These are phyloP conservation scores for Penicillium cataractarum DNA, from an alignment of 495 filamentous ascomycete genomes.

Conservation along the genomic window DNA sequence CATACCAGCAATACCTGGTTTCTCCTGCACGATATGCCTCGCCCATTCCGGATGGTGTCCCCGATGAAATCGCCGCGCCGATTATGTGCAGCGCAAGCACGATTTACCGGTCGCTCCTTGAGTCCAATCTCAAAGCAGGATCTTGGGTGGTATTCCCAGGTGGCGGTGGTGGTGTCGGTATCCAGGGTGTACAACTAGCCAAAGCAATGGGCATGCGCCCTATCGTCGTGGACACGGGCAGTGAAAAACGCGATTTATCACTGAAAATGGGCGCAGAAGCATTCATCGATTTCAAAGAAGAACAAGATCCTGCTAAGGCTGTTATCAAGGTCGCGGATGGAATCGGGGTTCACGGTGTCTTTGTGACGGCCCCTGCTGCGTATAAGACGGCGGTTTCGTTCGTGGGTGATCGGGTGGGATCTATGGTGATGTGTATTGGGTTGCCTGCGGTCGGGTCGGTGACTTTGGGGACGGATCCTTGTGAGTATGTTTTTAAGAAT, in stretches of 20 bases:
- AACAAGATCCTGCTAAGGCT: constrained; percentile 37
- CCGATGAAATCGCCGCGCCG: constrained; percentile 61
- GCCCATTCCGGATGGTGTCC: constrained; percentile 64
- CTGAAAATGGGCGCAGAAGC: constrained; percentile 54
- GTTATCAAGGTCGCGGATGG: constrained; percentile 49
- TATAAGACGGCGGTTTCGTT: constrained; percentile 44
- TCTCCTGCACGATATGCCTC: constrained; percentile 66
- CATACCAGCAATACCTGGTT: constrained; percentile 71
- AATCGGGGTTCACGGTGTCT: constrained; percentile 53
- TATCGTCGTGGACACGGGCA: constrained; percentile 54
- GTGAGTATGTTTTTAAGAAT: constrained; percentile 46
- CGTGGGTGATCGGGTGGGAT: constrained; percentile 46
- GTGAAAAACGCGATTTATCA: constrained; percentile 41
- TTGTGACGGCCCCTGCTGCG: constrained; percentile 53
- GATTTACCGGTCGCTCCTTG: constrained; percentile 56
- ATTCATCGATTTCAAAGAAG: constrained; percentile 53
- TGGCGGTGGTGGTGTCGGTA: constrained; percentile 64
- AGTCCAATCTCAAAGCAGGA: constrained; percentile 57
- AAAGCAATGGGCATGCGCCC: constrained; percentile 56
- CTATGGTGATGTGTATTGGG: constrained; percentile 52
- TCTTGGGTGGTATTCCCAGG: constrained; percentile 61
- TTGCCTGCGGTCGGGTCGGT: constrained; percentile 36
- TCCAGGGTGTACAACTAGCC: constrained; percentile 65
- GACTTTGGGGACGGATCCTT: constrained; percentile 46
- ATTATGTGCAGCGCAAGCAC: constrained; percentile 64